These are phyloP conservation scores for Rhodotorula sp. DNA, from an alignment of 1,284 basidiomycete species.

Conservation along the genomic window DNA sequence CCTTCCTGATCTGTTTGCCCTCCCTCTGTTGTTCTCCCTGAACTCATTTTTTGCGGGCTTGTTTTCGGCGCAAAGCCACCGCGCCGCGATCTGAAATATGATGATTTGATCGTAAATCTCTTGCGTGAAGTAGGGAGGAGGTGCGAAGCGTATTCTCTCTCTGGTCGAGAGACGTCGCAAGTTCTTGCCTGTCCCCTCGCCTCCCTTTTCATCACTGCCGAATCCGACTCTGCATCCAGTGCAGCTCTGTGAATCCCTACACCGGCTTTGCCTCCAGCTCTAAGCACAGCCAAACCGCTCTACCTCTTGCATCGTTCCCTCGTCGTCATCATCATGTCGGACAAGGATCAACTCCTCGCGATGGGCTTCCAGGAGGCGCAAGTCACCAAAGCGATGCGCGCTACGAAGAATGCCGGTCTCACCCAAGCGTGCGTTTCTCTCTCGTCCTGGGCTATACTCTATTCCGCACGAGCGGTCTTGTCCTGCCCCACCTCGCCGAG, in stretches of 20 bases:
- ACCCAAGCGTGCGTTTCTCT: constrained; percentile 13
- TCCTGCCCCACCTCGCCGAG: neutral
- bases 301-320: too few relatives aligned
- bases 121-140: too few relatives aligned
- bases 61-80: too few relatives aligned
- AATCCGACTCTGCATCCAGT: too few relatives aligned
- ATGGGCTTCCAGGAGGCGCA: constrained; percentile 29
- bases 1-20: neutral
- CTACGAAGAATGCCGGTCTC: constrained; percentile 24
- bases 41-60: too few relatives aligned
- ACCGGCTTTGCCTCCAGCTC: neutral
- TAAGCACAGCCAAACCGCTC: neutral
- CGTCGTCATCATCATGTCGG: constrained; percentile 14
- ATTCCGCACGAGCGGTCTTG: neutral
- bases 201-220: too few relatives aligned
- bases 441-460: neutral
- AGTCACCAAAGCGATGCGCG: constrained; percentile 20
- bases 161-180: too few relatives aligned
- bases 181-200: too few relatives aligned
- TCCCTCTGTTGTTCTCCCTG: neutral
- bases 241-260: neutral
- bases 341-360: constrained; percentile 21
- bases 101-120: too few relatives aligned
- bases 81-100: too few relatives aligned
- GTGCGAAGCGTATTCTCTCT: too few relatives aligned